phyloP scores from a whole-genome alignment of 148 eudicot species.

The Camellia sinensis region DNA sequence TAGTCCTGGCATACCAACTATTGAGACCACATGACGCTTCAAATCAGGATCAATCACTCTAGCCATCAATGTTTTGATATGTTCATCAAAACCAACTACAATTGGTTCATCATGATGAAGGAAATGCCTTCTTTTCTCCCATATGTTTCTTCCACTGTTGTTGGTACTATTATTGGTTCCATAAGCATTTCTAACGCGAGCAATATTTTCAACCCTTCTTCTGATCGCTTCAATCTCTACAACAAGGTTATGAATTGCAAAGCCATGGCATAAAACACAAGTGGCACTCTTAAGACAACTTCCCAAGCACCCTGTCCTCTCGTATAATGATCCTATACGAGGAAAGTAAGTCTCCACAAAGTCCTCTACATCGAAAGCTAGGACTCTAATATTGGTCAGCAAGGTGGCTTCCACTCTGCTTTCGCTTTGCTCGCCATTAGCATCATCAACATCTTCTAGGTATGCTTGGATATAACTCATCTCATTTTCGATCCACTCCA shows the following conservation, averaged over 20 bases:
- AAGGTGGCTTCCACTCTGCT: not conserved
- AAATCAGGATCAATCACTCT: not conserved
- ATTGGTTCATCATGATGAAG: not conserved
- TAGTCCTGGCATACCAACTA: slow-evolving; percentile 16
- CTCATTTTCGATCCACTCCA: not conserved
- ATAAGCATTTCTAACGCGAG: not conserved
- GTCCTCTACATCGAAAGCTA: slow-evolving; percentile 16
- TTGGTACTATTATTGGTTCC: not conserved
- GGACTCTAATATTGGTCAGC: not conserved
- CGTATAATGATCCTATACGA: not conserved
- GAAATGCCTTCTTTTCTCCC: not conserved
- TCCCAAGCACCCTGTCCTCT: not conserved
- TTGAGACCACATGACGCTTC: not conserved
- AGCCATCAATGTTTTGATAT: not conserved
- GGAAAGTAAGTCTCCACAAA: slow-evolving; percentile 10
- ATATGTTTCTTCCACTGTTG: not conserved
- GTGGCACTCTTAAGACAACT: not conserved
- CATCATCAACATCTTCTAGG: slow-evolving; percentile 15
- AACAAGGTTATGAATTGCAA: not conserved
- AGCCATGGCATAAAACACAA: not conserved
- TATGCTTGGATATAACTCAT: slow-evolving; percentile 12
- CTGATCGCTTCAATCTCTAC: slow-evolving; percentile 12
- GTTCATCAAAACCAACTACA: slow-evolving; percentile 11
- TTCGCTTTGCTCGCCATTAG: not conserved
- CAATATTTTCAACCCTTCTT: slow-evolving; percentile 8